phyloP scores from a whole-genome alignment of 306 rosid genomes.

The Leucaena leucocephala region DNA sequence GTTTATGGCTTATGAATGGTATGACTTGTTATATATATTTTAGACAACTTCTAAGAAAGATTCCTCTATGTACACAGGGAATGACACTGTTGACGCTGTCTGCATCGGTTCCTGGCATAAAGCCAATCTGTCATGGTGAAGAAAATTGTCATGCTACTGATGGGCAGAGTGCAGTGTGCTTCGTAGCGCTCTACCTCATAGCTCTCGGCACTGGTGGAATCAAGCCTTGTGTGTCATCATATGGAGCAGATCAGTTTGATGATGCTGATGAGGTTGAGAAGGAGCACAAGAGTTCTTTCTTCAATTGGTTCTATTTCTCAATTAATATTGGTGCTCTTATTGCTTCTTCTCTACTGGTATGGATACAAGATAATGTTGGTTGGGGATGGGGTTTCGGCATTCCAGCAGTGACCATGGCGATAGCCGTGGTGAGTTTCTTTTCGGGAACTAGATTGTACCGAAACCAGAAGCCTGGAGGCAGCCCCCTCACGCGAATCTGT shows the following conservation, averaged over 20 bases:
- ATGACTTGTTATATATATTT: not conserved
- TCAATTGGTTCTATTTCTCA: constrained; percentile 75
- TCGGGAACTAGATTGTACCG: constrained; percentile 59
- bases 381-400: constrained; percentile 78
- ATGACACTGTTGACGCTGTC: constrained; percentile 75
- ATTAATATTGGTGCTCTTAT: constrained; percentile 68
- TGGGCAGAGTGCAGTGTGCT: constrained; percentile 51
- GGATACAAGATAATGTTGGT: constrained; percentile 56
- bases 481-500: constrained; percentile 61
- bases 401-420: constrained; percentile 65
- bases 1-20: not conserved
- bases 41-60: not conserved
- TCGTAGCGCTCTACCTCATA: constrained; percentile 61
- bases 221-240: constrained; percentile 74
- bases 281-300: constrained; percentile 66
- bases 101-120: constrained; percentile 61
- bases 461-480: constrained; percentile 70
- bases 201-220: constrained; percentile 80
- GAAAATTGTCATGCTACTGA: constrained; percentile 50
- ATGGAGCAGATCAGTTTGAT: constrained; percentile 76
- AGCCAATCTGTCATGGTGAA: constrained; percentile 52
- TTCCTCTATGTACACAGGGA: constrained; percentile 50
- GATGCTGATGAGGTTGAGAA: constrained; percentile 63
- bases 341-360: constrained; percentile 63
- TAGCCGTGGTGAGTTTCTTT: constrained; percentile 66